Evolutionary conservation across 2,329 filamentous ascomycete genomes (phyloP), one percentile per base, ranked within the genome.

Genomic region (Aspergillus flavus): DNA sequence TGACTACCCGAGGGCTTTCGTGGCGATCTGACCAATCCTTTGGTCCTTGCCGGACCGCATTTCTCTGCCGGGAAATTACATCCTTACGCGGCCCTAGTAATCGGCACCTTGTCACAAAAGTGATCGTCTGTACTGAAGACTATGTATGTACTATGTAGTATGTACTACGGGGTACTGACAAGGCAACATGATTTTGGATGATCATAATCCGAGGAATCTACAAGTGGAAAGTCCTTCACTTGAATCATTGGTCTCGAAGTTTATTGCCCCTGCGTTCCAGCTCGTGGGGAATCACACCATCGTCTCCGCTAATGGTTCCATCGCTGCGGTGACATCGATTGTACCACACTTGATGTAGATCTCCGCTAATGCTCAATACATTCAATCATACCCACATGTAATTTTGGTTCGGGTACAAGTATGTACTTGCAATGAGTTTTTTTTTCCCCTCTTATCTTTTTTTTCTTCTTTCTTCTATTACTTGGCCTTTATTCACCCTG

Each of bases 281-380:
- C 48, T 60, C 28, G 45, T 46, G 52, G 23, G 58, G 54, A 64
- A 70, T 70, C 67, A 68, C 68, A 70, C 67, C 68, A 70, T 70
- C 67, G 61, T 50, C 63, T 36, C 66, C 60, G 63, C 62, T 43
- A 63, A 70, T 70, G 68, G 64, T 69, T 70, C 67, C 62, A 70
- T 70, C 66, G 58, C 63, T 64, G 64, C 59, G 53, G 67, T 68
- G 67, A 68, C 64, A 70, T 62, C 59, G 48, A 9, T 32, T 52
- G 48, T 52, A 36, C 48, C 45, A 26, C 45, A 41, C 39, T 41
- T 41, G 16, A 12, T 57, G 64, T 48, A 54, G 68, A 66, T 65
- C 63, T 64, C 48, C 50, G 39, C 48, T 28, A 14, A 6, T 34
- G 12, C 19, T 32, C 43, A 60, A 54, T 60, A 60, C 58, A 36